phyloP scores from a whole-genome alignment of 805 yeast species.

The Candida nemodendra region DNA sequence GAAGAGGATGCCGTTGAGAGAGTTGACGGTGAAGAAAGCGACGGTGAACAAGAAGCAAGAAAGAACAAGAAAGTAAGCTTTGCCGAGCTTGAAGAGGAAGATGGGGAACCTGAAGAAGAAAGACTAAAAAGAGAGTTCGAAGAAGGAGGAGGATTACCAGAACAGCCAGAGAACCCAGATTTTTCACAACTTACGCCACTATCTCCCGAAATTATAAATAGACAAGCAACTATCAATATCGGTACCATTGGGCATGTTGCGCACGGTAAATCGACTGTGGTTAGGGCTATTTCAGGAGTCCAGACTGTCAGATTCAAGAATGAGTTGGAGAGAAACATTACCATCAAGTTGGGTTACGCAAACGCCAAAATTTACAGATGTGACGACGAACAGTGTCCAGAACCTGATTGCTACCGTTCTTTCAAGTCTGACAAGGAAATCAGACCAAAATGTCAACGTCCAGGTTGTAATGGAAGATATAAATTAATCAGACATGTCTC shows the following conservation, averaged over 20 bases:
- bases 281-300: constrained; percentile 98
- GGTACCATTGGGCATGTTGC: constrained; percentile 99
- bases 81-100: constrained; percentile 63
- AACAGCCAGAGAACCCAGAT: constrained; percentile 90
- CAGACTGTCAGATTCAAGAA: constrained; percentile 99
- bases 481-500: constrained; percentile 93
- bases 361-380: constrained; percentile 97
- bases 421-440: constrained; percentile 95
- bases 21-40: constrained; percentile 36
- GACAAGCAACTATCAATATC: constrained; percentile 98
- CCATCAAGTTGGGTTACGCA: constrained; percentile 97
- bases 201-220: constrained; percentile 91
- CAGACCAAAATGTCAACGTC: constrained; percentile 84
- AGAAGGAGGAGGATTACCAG: constrained; percentile 98
- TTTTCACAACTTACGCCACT: constrained; percentile 78
- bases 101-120: constrained; percentile 66
- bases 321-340: constrained; percentile 97
- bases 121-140: constrained; percentile 80
- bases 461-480: constrained; percentile 88
- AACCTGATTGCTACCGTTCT: constrained; percentile 93
- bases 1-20: constrained; percentile 32
- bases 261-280: constrained; percentile 97
- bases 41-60: constrained; percentile 38
- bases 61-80: constrained; percentile 78
- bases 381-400: constrained; percentile 80